These are phyloP conservation scores for Jackrogersella minutella DNA, from an alignment of 495 filamentous ascomycete genomes.

Conservation along the genomic window DNA sequence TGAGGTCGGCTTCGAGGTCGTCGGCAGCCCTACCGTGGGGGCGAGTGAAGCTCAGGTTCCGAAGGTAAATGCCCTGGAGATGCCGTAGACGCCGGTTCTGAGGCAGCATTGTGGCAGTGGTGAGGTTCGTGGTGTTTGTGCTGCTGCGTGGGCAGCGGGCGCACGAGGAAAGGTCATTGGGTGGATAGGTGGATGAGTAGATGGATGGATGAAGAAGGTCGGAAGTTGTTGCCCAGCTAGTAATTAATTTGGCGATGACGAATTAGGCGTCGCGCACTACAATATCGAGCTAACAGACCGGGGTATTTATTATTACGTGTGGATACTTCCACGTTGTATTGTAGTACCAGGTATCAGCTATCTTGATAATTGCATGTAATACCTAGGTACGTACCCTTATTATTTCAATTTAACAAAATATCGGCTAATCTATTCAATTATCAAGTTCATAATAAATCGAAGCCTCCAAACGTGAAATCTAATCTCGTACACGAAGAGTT, in stretches of 20 bases:
- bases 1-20: constrained; percentile 81
- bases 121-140: constrained; percentile 22
- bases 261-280: too few species aligned
- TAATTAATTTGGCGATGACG: constrained; percentile 52
- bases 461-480: too few species aligned
- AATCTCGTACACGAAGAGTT: too few species aligned
- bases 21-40: constrained; percentile 79
- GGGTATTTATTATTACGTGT: constrained; percentile 6
- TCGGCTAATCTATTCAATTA: too few species aligned
- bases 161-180: constrained; percentile 57
- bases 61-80: constrained; percentile 83
- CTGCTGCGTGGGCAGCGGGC: constrained; percentile 48
- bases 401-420: too few species aligned
- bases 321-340: background rate
- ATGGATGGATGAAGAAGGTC: constrained; percentile 48
- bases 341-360: too few species aligned
- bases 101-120: constrained; percentile 50
- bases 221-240: too few species aligned
- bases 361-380: too few species aligned
- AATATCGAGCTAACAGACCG: too few species aligned
- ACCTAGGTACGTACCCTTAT: background rate
- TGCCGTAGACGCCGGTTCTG: constrained; percentile 91
- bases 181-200: constrained; percentile 28
- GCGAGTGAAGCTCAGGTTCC: constrained; percentile 77
- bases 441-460: too few species aligned